A percentile compares a stretch with the other conserved stretches of the same genome.
Evolutionary conservation across 331 rosid genomes (phyloP).

Genomic region (Telfairia occidentalis): DNA sequence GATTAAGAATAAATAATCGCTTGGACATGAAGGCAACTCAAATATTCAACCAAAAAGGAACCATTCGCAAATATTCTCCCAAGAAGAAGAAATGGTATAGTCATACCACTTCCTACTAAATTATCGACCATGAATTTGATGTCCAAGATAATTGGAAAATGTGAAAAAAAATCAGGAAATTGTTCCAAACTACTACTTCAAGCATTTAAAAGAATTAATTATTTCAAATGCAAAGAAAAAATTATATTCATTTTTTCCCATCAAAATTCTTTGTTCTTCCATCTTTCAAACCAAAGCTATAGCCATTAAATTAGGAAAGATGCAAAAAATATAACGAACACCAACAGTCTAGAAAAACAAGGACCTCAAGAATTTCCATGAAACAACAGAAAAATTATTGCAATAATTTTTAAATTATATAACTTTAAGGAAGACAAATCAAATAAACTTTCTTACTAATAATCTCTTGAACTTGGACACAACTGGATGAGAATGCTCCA

Average conservation of each 20-base stretch:
- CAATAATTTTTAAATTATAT: neutral
- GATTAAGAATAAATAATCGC: neutral
- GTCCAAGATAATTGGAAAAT: neutral
- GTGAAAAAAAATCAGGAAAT: neutral
- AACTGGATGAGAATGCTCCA: constrained; percentile 47
- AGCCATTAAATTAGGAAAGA: neutral
- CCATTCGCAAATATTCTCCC: neutral
- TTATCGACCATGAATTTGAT: neutral
- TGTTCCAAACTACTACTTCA: neutral
- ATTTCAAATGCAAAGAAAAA: neutral
- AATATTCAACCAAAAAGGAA: neutral
- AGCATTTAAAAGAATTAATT: neutral
- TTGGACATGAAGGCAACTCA: neutral
- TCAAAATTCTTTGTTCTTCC: neutral
- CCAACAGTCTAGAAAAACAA: neutral
- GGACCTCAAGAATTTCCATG: neutral
- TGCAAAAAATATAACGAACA: neutral
- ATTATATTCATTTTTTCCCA: neutral
- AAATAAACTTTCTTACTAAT: constrained; percentile 48
- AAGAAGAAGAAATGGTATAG: constrained; percentile 5
- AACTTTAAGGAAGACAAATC: neutral
- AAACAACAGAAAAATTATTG: neutral
- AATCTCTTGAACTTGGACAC: constrained; percentile 61
- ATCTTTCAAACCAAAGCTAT: neutral
- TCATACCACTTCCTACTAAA: neutral